A percentile compares a stretch with the other conserved stretches of the same genome.
Conservation (phyloP, 2,329 filamentous ascomycete genomes). For the Paraphoma sp. region DNA sequence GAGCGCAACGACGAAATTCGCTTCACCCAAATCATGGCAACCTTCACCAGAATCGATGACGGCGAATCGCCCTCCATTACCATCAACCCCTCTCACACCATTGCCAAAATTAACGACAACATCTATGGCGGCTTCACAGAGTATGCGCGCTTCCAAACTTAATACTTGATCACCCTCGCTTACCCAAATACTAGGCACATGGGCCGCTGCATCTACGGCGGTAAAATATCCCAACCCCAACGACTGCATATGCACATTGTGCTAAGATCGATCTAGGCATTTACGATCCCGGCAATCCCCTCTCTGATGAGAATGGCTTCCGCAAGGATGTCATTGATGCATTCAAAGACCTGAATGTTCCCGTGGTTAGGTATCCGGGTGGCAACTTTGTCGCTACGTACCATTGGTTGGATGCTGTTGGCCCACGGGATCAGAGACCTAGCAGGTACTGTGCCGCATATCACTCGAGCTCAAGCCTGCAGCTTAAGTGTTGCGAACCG, state of each 20-base stretch:
- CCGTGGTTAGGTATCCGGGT: slow-evolving; percentile 81
- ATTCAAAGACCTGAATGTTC: slow-evolving; percentile 75
- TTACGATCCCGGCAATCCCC: slow-evolving; percentile 76
- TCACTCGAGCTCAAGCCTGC: neutral
- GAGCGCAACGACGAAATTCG: neutral
- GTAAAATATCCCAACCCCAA: neutral
- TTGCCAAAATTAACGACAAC: slow-evolving; percentile 79
- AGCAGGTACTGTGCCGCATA: slow-evolving; percentile 46
- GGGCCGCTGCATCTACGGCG: slow-evolving; percentile 84
- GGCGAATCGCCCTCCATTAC: slow-evolving; percentile 68
- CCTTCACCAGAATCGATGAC: slow-evolving; percentile 71
- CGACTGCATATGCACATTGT: neutral
- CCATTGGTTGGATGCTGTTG: slow-evolving; percentile 83
- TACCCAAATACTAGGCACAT: slow-evolving; percentile 68
- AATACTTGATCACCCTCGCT: slow-evolving; percentile 19
- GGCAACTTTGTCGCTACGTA: slow-evolving; percentile 87
- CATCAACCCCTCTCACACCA: slow-evolving; percentile 67
- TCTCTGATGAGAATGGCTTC: slow-evolving; percentile 78
- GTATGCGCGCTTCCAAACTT: slow-evolving; percentile 55
- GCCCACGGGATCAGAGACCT: slow-evolving; percentile 73
- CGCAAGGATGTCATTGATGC: slow-evolving; percentile 79
- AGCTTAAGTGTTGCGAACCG: neutral
- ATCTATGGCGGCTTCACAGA: slow-evolving; percentile 87
- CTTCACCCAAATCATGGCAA: slow-evolving; percentile 65
- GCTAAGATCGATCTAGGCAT: slow-evolving; percentile 60